Base-by-base conservation (phyloP, 345 rosid genomes). In the Xanthoceras sorbifolium region DNA sequence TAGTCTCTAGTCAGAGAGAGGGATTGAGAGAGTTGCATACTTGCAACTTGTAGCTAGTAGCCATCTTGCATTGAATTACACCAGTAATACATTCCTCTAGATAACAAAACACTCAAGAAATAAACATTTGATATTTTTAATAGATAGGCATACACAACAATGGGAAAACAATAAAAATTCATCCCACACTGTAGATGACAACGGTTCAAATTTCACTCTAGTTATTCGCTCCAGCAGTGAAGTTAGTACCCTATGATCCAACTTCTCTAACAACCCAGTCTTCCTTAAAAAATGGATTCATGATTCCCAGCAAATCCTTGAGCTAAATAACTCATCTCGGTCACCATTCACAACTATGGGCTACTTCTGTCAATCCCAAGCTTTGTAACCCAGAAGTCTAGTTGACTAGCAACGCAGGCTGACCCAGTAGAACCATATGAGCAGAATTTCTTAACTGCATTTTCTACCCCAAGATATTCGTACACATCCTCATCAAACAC, bases 341-440 rank as follows among this genome's bases (percentile, higher is more conserved):
- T 10, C 73, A 57, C 50, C 15, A 50, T 55, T 18, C 3, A 32
- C 69, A 57, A 70, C 29, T 36, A 65, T 66, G 64, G 4, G 71
- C 50, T 22, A 20, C 72, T 72, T 63, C 17, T 32, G 69, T 73
- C 55, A 61, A 87, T 78, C 55, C 72, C 84, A 46, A 95, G 93
- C 84, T 89, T 90, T 12, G 63, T 55, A 67, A 82, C 81, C 97
- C 99, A 96, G 82, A 82, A 82, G 62, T 85, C 81, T 9, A 96
- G 85, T 75, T 96, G 97, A 40, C 64, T 72, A 1, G 93, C 81
- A 9, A 93, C 97, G 28, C 91, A 87, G 14, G 77, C 88, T 1
- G 87, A 87, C 1, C 99, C 99, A 0, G 90, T 91, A 0, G 94
- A 96, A 46, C 97, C 97, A 42, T 83, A 93, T 0, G 94, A 92